Evolutionary conservation across 2,329 filamentous ascomycete species (phyloP).

Genomic region (Colletotrichum sp.): DNA sequence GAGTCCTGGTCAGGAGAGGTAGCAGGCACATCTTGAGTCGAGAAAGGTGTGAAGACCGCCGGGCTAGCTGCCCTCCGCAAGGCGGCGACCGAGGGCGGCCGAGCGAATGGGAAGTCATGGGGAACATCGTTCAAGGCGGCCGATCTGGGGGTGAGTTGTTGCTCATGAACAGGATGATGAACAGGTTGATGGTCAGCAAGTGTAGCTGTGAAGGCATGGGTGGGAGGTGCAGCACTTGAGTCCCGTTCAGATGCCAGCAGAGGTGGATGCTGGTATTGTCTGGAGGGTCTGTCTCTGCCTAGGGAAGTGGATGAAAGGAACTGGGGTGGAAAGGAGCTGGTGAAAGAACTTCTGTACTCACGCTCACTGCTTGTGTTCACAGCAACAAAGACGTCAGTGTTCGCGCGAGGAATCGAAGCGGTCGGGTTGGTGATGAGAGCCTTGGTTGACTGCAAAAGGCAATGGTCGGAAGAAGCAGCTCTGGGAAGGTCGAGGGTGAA

Average conservation of each 20-base stretch:
- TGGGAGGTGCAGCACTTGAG: not conserved
- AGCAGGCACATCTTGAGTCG: not conserved
- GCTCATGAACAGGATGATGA: not conserved
- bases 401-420: not conserved
- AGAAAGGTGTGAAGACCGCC: not conserved
- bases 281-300: not conserved
- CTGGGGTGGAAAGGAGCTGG: not conserved
- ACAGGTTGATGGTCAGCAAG: not conserved
- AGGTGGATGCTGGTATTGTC: not conserved
- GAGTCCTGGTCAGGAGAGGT: not conserved
- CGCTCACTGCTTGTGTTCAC: not conserved
- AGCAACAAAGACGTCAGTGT: not conserved
- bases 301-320: not conserved
- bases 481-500: not conserved
- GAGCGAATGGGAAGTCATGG: not conserved
- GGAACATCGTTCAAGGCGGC: not conserved
- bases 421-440: not conserved
- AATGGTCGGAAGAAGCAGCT: not conserved
- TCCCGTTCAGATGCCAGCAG: not conserved
- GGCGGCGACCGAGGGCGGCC: not conserved
- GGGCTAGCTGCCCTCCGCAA: not conserved
- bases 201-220: not conserved
- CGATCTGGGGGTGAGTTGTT: not conserved
- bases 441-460: not conserved
- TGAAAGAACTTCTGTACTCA: not conserved